Evolutionary conservation across 2,329 filamentous ascomycete species (phyloP).

Genomic region (Ceratocystis variospora): DNA sequence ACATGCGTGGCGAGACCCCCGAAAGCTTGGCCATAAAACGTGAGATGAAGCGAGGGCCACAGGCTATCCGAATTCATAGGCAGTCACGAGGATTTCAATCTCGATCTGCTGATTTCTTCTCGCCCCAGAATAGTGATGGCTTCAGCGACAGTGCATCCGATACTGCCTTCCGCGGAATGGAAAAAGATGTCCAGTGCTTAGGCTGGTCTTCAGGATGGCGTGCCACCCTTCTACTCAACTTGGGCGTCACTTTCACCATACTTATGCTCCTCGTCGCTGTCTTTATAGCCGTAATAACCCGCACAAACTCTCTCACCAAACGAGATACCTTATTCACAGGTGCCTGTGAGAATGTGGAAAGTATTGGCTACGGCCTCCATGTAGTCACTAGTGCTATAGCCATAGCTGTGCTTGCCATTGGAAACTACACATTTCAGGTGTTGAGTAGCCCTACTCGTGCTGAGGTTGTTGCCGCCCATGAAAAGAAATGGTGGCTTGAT

Average conservation of each 20-base stretch:
- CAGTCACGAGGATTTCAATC: slow-evolving; percentile 24
- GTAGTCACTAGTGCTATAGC: slow-evolving; percentile 33
- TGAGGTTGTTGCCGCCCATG: slow-evolving; percentile 36
- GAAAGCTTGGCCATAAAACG: slow-evolving; percentile 37
- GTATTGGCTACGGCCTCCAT: slow-evolving; percentile 31
- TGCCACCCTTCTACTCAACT: slow-evolving; percentile 33
- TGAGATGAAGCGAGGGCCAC: slow-evolving; percentile 23
- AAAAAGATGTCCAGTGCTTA: slow-evolving; percentile 18
- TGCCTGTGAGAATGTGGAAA: slow-evolving; percentile 27
- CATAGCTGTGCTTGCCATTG: slow-evolving; percentile 34
- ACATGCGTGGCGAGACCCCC: slow-evolving; percentile 41
- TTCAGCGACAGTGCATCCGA: slow-evolving; percentile 2
- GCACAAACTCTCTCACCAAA: slow-evolving; percentile 26
- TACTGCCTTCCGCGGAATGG: slow-evolving; percentile 3
- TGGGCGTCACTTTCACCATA: slow-evolving; percentile 8
- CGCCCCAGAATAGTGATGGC: slow-evolving; percentile 20
- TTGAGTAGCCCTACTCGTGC: slow-evolving; percentile 39
- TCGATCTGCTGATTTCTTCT: slow-evolving; percentile 27
- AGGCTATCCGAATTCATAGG: slow-evolving; percentile 13
- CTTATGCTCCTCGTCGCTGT: slow-evolving; percentile 26
- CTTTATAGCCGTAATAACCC: slow-evolving; percentile 29
- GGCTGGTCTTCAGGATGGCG: slow-evolving; percentile 34
- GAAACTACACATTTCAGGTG: slow-evolving; percentile 42
- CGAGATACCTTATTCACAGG: slow-evolving; percentile 30
- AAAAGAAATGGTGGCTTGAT: slow-evolving; percentile 35